phyloP scores from a whole-genome alignment of 331 rosid species.

The Prunus yedoensis region DNA sequence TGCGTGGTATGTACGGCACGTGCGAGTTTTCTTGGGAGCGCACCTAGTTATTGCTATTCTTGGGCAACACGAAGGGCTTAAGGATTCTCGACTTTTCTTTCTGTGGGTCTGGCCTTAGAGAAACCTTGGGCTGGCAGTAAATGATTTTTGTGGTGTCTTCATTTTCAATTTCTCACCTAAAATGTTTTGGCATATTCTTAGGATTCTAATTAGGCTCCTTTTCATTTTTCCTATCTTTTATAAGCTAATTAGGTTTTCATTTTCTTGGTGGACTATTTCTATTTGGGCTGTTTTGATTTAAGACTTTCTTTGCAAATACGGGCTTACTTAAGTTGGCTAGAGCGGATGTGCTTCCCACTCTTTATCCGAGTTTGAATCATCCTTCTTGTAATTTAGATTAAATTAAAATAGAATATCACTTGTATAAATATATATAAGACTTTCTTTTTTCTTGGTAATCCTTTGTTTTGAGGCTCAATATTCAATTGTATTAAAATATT shows the following conservation, averaged over 20 bases:
- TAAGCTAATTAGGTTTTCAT: neutral
- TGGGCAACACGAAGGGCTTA: neutral
- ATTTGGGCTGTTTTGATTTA: too few species aligned
- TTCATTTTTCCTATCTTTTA: neutral
- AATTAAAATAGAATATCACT: too few species aligned
- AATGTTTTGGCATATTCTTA: neutral
- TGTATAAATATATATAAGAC: too few species aligned
- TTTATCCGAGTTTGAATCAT: fast-evolving
- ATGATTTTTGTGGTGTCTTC: neutral
- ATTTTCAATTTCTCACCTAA: too few species aligned
- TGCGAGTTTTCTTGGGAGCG: neutral
- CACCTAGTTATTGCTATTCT: slow-evolving; percentile 5
- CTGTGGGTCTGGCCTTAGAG: neutral
- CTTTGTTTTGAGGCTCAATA: too few species aligned
- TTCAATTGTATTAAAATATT: too few species aligned
- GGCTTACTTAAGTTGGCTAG: too few species aligned
- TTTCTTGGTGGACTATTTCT: neutral
- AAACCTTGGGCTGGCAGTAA: slow-evolving; percentile 9
- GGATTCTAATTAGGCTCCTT: neutral
- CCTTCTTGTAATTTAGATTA: fast-evolving
- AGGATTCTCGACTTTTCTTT: neutral
- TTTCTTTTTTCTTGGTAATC: too few species aligned
- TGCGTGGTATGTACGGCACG: neutral
- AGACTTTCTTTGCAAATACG: too few species aligned
- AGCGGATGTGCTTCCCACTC: fast-evolving